Conservation (phyloP, 2,329 filamentous ascomycete genomes). For the Aspergillus quadricinctus region DNA sequence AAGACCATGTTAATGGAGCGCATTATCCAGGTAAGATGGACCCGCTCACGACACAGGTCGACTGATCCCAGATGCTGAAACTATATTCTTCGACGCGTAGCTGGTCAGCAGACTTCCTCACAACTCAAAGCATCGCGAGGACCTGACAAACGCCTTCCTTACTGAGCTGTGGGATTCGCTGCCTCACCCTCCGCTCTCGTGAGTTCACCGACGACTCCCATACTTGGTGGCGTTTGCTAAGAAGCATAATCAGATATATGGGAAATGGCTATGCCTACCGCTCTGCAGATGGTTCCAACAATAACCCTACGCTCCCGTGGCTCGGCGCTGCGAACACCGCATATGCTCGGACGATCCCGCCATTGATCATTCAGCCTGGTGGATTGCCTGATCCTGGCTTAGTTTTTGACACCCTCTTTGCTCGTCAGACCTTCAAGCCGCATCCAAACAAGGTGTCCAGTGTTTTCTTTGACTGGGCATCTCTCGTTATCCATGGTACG, state of each 20-base stretch:
- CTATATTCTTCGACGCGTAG: constrained; percentile 25
- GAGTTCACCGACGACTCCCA: constrained; percentile 24
- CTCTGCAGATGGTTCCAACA: constrained; percentile 65
- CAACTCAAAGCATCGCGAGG: constrained; percentile 56
- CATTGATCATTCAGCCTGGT: constrained; percentile 56
- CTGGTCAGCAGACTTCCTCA: constrained; percentile 62
- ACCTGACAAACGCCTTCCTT: constrained; percentile 65
- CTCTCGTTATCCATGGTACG: constrained; percentile 66
- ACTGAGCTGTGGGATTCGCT: constrained; percentile 66
- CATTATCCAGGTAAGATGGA: constrained; percentile 52
- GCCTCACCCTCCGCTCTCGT: constrained; percentile 67
- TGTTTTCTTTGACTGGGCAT: constrained; percentile 68
- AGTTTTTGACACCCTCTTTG: constrained; percentile 43
- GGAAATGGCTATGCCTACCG: constrained; percentile 60
- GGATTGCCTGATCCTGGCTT: constrained; percentile 63
- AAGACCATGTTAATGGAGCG: constrained; percentile 74
- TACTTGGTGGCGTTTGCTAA: constrained; percentile 8
- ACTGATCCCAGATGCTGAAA: neutral
- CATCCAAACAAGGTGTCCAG: constrained; percentile 71
- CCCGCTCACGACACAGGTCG: neutral
- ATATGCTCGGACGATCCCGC: constrained; percentile 62
- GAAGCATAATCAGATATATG: constrained; percentile 31
- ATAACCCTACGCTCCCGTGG: constrained; percentile 63
- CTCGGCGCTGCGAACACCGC: constrained; percentile 64
- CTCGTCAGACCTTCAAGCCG: constrained; percentile 39